A percentile compares a stretch with the other conserved stretches of the same genome.
Conservation (phyloP, 2,329 filamentous ascomycete genomes). For the Diaporthe eres region DNA sequence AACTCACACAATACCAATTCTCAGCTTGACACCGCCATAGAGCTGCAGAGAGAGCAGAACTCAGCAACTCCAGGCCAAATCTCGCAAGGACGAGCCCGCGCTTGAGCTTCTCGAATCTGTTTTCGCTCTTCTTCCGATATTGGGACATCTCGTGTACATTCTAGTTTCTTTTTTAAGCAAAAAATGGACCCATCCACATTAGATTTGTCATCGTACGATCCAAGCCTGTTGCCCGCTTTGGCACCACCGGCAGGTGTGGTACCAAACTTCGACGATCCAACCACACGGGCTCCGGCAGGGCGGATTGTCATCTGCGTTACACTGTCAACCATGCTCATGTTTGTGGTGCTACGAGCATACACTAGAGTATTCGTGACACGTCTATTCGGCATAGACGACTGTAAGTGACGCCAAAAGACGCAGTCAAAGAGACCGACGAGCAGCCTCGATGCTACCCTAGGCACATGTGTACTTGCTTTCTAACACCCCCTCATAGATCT, state of each 20-base stretch:
- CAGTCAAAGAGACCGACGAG: background rate
- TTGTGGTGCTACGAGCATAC: conserved; percentile 9
- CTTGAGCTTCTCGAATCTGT: background rate
- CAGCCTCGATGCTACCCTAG: background rate
- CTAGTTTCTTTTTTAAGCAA: background rate
- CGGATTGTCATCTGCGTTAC: conserved; percentile 24
- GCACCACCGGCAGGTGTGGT: conserved; percentile 18
- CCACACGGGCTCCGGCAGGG: conserved; percentile 9
- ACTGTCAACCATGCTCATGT: conserved; percentile 17
- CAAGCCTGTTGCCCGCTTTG: conserved; percentile 8
- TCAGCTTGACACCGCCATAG: too few relatives aligned
- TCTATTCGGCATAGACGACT: conserved; percentile 18
- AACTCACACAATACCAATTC: background rate
- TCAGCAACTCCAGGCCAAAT: background rate
- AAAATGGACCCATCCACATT: background rate
- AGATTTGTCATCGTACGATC: conserved; percentile 3
- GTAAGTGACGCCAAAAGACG: background rate
- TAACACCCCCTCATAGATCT: conserved; percentile 8
- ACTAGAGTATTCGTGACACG: conserved; percentile 8
- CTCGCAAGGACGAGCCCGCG: background rate
- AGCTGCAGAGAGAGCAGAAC: background rate
- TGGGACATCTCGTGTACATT: background rate
- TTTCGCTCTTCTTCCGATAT: background rate
- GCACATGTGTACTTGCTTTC: background rate
- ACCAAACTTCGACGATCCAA: conserved; percentile 16